phyloP scores from a whole-genome alignment of 768 basidiomycete species.

The Rhizopogon salebrosus region DNA sequence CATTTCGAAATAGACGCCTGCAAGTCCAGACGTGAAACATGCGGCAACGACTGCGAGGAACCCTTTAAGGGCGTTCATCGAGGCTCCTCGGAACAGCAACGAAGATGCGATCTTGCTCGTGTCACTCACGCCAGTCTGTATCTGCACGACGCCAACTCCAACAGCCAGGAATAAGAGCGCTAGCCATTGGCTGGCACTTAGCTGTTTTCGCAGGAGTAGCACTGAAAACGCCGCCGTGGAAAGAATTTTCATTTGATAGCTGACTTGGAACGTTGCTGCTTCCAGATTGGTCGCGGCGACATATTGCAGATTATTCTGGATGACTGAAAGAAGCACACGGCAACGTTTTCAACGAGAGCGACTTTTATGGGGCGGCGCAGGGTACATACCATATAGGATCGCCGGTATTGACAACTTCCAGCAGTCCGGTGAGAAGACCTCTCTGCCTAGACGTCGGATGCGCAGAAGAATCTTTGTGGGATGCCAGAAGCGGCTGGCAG shows the following conservation, averaged over 20 bases:
- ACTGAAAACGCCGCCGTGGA: conserved; percentile 91
- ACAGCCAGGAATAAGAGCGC: conserved; percentile 80
- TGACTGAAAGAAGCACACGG: conserved; percentile 38
- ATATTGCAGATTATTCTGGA: conserved; percentile 95
- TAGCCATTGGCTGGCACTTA: conserved; percentile 76
- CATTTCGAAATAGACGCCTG: conserved; percentile 98
- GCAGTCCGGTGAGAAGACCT: conserved; percentile 86
- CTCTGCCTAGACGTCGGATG: conserved; percentile 52
- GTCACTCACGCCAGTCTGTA: conserved; percentile 45
- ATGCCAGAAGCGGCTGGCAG: conserved; percentile 31
- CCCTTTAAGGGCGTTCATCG: conserved; percentile 80
- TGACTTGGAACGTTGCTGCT: conserved; percentile 95
- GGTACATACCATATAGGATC: conserved; percentile 71
- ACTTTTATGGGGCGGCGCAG: background rate
- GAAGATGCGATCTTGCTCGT: conserved; percentile 22
- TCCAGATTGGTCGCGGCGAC: conserved; percentile 91
- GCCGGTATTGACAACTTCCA: conserved; percentile 98
- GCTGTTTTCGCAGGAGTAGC: conserved; percentile 68
- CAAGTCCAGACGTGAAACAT: conserved; percentile 93
- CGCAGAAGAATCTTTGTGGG: conserved; percentile 36
- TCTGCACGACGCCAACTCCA: conserved; percentile 87
- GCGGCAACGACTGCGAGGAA: conserved; percentile 87
- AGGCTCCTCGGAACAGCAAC: conserved; percentile 33
- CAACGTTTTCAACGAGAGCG: conserved; percentile 5
- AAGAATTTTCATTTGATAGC: conserved; percentile 96